Conservation (phyloP, 805 yeast species). For the Ogataea dorogensis region DNA sequence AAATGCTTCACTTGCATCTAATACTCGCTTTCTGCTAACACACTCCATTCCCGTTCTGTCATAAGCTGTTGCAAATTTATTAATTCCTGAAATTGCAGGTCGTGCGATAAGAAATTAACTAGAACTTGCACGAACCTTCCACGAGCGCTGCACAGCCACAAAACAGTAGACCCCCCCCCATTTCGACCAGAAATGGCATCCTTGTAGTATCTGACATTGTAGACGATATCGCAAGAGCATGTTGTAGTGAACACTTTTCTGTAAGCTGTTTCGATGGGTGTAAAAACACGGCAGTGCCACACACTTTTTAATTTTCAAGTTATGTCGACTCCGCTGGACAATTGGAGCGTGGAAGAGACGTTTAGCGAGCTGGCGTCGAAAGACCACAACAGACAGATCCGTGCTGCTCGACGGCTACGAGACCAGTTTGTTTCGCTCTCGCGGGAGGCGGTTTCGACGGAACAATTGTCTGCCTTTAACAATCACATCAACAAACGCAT, state of each 20-base stretch:
- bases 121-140: constrained; percentile 9
- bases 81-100: constrained; percentile 3
- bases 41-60: constrained; percentile 6
- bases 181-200: too few species aligned
- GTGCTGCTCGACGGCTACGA: constrained; percentile 70
- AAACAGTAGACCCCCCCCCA: background rate
- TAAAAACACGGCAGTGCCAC: constrained; percentile 7
- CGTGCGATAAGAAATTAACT: constrained; percentile 7
- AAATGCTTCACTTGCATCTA: constrained; percentile 6
- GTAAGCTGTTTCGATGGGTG: too few species aligned
- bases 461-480: constrained; percentile 76
- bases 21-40: constrained; percentile 6
- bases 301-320: constrained; percentile 2
- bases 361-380: constrained; percentile 47
- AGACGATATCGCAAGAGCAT: background rate
- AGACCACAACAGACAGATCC: constrained; percentile 42
- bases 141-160: constrained; percentile 2
- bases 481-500: constrained; percentile 85
- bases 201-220: too few species aligned
- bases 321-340: constrained; percentile 11
- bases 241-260: background rate
- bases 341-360: constrained; percentile 42
- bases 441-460: constrained; percentile 71
- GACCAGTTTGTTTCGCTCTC: constrained; percentile 69
- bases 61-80: background rate